Base-by-base conservation (phyloP, 352 stramenopile species). In the Bremia lactucae region DNA sequence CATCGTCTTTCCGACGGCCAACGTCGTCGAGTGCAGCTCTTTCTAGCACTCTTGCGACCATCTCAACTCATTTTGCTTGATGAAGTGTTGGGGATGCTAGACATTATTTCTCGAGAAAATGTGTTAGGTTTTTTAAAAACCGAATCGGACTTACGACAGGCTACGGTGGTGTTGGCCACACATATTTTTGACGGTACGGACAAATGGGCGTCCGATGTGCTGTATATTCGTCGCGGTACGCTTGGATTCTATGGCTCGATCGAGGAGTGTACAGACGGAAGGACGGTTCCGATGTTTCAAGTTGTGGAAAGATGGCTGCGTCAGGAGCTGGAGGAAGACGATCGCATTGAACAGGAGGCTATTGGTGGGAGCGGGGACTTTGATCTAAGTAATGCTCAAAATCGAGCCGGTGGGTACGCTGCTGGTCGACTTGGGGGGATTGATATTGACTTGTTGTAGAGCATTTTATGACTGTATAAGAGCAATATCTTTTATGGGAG, bases 121-220 rank as follows among this genome's bases (percentile, higher is more conserved):
- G 72, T 98, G 24, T 61, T 98, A 5, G 47, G 69, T 31, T 98
- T 96, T 58, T 59, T 99, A 6, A 90, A 96, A 37, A 52, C 81
- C 25, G 78, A 90, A 52, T 83, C 67, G 16, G 72, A 83, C 46
- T 51, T 23, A 6, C 63, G 70, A 21, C 47, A 62, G 22, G 72
- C 77, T 3, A 90, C 77, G 5, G 77, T 90, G 45, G 28, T 90
- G 31, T 55, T 90, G 8, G 77, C 77, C 25, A 87, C 96, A 10
- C 95, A 99, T 68, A 98, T 99, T 45, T 98, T 98, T 65, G 96
- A 98, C 62, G 94, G 94, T 33, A 85, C 97, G 38, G 95, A 98
- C 54, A 72, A 95, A 13, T 98, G 94, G 95, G 91, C 87, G 7
- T 84, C 93, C 0, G 82, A 98, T 66, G 69, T 98, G 20, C 74